Evolutionary conservation across 495 filamentous ascomycete genomes (phyloP).

Genomic region (Podospora tetraspora): DNA sequence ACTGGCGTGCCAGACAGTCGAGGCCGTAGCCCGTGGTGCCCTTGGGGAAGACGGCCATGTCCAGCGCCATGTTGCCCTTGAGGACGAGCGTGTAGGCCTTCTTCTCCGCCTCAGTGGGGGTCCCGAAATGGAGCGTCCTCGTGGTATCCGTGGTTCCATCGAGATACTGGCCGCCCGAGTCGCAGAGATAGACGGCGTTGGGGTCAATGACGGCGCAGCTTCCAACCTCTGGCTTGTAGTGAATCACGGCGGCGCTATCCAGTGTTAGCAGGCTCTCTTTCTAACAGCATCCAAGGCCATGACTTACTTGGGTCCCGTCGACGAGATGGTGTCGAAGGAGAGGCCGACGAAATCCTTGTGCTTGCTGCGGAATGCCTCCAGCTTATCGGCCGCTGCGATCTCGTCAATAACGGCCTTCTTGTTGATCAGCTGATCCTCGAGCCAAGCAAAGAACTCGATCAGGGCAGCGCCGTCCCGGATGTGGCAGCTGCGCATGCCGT

Average conservation of each 20-base stretch:
- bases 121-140: conserved; percentile 85
- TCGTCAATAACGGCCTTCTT: conserved; percentile 77
- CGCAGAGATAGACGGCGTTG: conserved; percentile 85
- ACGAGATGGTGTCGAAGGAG: conserved; percentile 94
- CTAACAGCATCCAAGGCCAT: background rate
- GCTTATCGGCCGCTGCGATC: conserved; percentile 82
- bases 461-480: conserved; percentile 90
- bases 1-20: conserved; percentile 83
- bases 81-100: conserved; percentile 93
- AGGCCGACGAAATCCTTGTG: conserved; percentile 82
- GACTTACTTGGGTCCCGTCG: conserved; percentile 75
- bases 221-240: conserved; percentile 88
- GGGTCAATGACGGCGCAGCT: conserved; percentile 82
- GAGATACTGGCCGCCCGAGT: conserved; percentile 90
- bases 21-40: conserved; percentile 90
- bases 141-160: conserved; percentile 98
- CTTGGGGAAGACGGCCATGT: conserved; percentile 86
- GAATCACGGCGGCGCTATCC: conserved; percentile 76
- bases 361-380: conserved; percentile 76
- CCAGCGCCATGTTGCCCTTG: conserved; percentile 91
- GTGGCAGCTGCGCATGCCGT: conserved; percentile 92
- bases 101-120: conserved; percentile 77
- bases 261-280: conserved; percentile 11
- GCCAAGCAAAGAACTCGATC: conserved; percentile 92
- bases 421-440: conserved; percentile 77